Conservation (phyloP, 2,329 filamentous ascomycete species). For the Colletotrichum sp. region DNA sequence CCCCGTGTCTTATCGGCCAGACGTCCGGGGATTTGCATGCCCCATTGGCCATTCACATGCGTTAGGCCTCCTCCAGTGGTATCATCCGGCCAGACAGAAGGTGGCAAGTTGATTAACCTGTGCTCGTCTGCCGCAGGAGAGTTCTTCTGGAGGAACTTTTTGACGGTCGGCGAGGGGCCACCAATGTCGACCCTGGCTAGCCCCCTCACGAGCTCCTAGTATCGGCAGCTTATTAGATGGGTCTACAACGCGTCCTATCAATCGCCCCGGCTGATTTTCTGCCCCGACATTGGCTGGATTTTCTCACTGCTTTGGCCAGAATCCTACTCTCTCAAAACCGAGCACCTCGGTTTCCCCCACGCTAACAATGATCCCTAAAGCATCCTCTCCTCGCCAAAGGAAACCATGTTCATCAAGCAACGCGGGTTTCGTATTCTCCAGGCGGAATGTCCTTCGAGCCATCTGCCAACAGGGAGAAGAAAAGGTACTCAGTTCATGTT, state of each 20-base stretch:
- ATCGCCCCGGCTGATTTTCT: neutral
- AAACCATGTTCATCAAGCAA: neutral
- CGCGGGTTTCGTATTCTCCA: neutral
- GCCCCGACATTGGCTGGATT: neutral
- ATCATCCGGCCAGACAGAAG: neutral
- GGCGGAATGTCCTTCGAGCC: neutral
- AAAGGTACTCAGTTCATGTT: neutral
- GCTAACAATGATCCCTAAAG: neutral
- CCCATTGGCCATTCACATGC: neutral
- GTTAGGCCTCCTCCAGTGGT: neutral
- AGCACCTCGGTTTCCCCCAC: neutral
- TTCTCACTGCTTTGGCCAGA: neutral
- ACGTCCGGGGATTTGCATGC: neutral
- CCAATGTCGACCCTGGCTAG: neutral
- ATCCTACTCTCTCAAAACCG: neutral
- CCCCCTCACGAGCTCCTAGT: neutral
- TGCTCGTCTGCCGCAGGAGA: neutral
- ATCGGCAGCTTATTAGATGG: conserved; percentile 13
- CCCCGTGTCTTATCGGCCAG: neutral
- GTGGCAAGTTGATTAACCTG: conserved; percentile 7
- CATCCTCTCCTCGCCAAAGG: neutral
- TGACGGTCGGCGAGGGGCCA: neutral
- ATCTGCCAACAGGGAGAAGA: neutral
- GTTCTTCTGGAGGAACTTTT: conserved; percentile 12
- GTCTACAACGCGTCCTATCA: neutral